Conservation (phyloP, 2,329 filamentous ascomycete species). For the Penicillium italicum region DNA sequence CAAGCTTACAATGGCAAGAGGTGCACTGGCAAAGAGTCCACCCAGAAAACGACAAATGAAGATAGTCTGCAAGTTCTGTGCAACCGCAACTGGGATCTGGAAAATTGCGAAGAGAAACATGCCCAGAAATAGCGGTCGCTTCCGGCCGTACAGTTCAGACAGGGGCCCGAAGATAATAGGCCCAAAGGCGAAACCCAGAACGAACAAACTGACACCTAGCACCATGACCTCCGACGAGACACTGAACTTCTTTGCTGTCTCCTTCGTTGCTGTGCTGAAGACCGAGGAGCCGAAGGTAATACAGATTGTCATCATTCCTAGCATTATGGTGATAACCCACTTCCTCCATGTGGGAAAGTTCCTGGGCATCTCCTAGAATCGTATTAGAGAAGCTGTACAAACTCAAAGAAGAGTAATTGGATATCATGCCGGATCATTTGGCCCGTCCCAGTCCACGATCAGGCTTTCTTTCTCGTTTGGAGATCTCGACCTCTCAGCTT, state of each 20-base stretch:
- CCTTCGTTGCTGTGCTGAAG: constrained; percentile 43
- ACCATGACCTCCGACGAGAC: constrained; percentile 42
- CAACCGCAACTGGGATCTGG: constrained; percentile 54
- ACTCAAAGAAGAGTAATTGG: neutral
- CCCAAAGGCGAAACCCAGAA: constrained; percentile 53
- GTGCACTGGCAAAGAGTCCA: constrained; percentile 52
- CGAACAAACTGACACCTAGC: constrained; percentile 43
- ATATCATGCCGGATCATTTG: constrained; percentile 2
- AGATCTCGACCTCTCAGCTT: neutral
- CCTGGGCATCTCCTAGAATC: constrained; percentile 4
- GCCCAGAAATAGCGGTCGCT: constrained; percentile 48
- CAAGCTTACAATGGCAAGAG: constrained; percentile 48
- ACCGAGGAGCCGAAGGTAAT: constrained; percentile 30
- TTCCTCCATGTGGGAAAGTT: neutral
- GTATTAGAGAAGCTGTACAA: neutral
- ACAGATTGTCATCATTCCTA: neutral
- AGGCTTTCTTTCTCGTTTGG: neutral
- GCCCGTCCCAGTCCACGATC: constrained; percentile 4
- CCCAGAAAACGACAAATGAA: constrained; percentile 54
- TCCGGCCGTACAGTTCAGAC: constrained; percentile 51
- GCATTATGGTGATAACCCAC: neutral
- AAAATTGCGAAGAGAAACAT: constrained; percentile 52
- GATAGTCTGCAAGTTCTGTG: constrained; percentile 53
- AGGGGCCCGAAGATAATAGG: constrained; percentile 48
- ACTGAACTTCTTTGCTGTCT: constrained; percentile 43